These are phyloP conservation scores for Stellera chamaejasme DNA, from an alignment of 345 rosid genomes.

Conservation along the genomic window DNA sequence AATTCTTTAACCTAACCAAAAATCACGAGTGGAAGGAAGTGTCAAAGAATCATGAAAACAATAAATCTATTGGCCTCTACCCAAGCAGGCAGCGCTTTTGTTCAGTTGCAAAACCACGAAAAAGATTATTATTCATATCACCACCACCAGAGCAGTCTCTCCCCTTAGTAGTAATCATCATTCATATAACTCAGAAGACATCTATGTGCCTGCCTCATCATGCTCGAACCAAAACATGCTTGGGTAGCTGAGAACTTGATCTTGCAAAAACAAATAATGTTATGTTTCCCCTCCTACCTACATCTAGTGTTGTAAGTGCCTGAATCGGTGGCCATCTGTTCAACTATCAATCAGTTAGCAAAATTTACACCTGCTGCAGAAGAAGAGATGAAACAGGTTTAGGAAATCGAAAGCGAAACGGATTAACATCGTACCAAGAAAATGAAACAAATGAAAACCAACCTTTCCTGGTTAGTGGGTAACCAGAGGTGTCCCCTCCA, in stretches of 20 bases:
- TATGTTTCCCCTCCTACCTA: slow-evolving; percentile 13
- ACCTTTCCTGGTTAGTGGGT: slow-evolving; percentile 64
- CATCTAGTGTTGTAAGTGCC: slow-evolving; percentile 23
- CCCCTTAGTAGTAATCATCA: too few species aligned
- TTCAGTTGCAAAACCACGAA: slow-evolving; percentile 7
- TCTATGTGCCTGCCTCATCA: too few species aligned
- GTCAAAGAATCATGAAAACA: slow-evolving; percentile 38
- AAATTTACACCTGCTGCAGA: slow-evolving; percentile 49
- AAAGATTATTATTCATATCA: too few species aligned
- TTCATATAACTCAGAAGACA: too few species aligned
- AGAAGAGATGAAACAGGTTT: slow-evolving; percentile 15
- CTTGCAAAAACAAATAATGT: slow-evolving; percentile 25
- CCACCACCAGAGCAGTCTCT: too few species aligned
- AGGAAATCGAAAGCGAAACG: slow-evolving; percentile 18
- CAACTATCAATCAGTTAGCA: slow-evolving; percentile 28
- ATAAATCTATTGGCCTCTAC: slow-evolving; percentile 29
- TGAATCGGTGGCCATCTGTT: slow-evolving; percentile 21
- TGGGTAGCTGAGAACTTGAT: slow-evolving; percentile 12
- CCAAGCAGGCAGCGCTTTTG: slow-evolving; percentile 30
- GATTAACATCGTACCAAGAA: slow-evolving; percentile 22
- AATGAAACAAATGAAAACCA: slow-evolving; percentile 32
- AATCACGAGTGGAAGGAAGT: slow-evolving; percentile 23
- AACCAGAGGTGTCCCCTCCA: slow-evolving; percentile 69
- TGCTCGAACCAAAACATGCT: too few species aligned
- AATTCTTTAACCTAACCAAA: slow-evolving; percentile 22